Evolutionary conservation across 345 rosid species (phyloP).

Genomic region (Cardiospermum halicacabum): DNA sequence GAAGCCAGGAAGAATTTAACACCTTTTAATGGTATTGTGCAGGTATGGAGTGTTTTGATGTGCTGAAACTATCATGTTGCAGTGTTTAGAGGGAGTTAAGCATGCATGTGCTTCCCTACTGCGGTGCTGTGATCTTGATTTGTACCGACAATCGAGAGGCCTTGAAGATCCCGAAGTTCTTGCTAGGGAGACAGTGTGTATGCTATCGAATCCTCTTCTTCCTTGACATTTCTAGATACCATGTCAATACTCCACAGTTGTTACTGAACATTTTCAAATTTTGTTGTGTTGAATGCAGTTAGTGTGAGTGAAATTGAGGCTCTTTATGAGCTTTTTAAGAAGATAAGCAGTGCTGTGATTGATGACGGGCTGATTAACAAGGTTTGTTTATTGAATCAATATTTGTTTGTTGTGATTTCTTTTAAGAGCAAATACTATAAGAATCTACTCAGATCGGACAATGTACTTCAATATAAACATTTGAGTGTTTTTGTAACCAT

Average conservation of each 20-base stretch:
- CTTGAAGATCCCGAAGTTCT: constrained; percentile 90
- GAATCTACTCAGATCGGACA: not conserved
- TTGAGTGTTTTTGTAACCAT: constrained; percentile 5
- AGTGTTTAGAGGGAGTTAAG: constrained; percentile 75
- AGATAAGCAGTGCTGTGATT: constrained; percentile 98
- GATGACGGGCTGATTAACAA: constrained; percentile 96
- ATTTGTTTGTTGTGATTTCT: not conserved
- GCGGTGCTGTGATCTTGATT: constrained; percentile 78
- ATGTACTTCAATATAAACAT: not conserved
- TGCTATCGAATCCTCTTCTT: constrained; percentile 23
- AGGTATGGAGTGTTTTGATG: constrained; percentile 84
- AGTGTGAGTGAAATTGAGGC: constrained; percentile 99
- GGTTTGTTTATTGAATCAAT: constrained; percentile 31
- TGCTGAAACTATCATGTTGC: constrained; percentile 67
- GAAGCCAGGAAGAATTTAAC: constrained; percentile 12
- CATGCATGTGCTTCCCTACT: constrained; percentile 54
- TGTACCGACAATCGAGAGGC: constrained; percentile 69
- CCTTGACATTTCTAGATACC: not conserved
- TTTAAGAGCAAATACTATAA: constrained; percentile 4
- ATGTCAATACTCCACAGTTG: too few species aligned
- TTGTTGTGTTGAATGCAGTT: constrained; percentile 45
- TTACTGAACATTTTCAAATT: constrained; percentile 17
- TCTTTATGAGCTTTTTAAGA: constrained; percentile 94
- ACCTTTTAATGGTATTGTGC: constrained; percentile 14
- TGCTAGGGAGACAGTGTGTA: constrained; percentile 97